Evolutionary conservation across 1,139 yeast species (phyloP).

Genomic region (Magnusiomyces fungicola): DNA sequence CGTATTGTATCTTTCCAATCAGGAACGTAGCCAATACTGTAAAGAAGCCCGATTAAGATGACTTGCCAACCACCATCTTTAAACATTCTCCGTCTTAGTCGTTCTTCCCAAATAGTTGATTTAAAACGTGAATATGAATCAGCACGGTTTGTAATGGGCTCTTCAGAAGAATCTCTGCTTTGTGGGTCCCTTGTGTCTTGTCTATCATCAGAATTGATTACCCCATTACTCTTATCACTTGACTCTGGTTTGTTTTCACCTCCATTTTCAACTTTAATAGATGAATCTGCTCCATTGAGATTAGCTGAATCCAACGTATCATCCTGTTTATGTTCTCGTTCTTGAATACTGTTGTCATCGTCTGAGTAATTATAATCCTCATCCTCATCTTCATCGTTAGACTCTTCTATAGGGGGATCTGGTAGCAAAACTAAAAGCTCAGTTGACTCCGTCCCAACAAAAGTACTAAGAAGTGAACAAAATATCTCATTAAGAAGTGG

Average conservation of each 20-base stretch:
- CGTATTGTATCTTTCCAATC: slow-evolving; percentile 44
- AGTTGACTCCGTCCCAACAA: slow-evolving; percentile 24
- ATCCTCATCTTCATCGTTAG: slow-evolving; percentile 25
- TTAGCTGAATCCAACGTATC: slow-evolving; percentile 20
- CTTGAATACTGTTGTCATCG: slow-evolving; percentile 25
- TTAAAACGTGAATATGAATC: slow-evolving; percentile 53
- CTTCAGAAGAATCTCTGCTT: too few species aligned
- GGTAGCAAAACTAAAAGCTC: slow-evolving; percentile 39
- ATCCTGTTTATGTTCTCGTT: slow-evolving; percentile 5
- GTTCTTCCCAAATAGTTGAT: slow-evolving; percentile 66
- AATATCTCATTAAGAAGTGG: slow-evolving; percentile 62
- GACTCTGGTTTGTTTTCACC: slow-evolving; percentile 23
- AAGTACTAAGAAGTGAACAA: slow-evolving; percentile 42
- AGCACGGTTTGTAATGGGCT: slow-evolving; percentile 38
- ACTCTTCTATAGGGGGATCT: slow-evolving; percentile 24
- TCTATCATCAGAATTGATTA: too few species aligned
- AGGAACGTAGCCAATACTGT: slow-evolving; percentile 48
- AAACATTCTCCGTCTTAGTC: slow-evolving; percentile 66
- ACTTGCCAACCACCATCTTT: slow-evolving; percentile 85
- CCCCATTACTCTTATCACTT: too few species aligned
- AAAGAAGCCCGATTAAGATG: slow-evolving; percentile 62
- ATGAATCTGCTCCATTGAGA: slow-evolving; percentile 7
- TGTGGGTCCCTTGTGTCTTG: too few species aligned
- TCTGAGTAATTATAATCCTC: slow-evolving; percentile 35
- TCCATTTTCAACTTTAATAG: slow-evolving; percentile 20